Percentiles rank a stretch among this genome's conserved stretches.
Evolutionary conservation across 116 monocot species (phyloP).

Genomic region (Dioscorea cayenensis): DNA sequence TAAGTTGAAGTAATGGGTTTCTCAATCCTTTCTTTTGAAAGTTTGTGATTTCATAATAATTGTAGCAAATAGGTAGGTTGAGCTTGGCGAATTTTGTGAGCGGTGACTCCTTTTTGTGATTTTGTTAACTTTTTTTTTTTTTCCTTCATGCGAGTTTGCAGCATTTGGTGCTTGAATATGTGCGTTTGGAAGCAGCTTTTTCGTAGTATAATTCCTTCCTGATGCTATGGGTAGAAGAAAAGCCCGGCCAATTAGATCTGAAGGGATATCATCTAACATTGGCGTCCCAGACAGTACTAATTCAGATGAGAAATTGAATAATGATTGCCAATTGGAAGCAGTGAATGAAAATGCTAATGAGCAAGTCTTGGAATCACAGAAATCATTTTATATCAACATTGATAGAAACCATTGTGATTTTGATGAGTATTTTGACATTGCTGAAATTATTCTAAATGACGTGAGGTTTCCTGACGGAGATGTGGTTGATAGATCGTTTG

Average conservation of each 20-base stretch:
- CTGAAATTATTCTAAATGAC: constrained; percentile 60
- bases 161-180: background rate
- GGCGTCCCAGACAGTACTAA: constrained; percentile 3
- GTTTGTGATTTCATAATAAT: no score
- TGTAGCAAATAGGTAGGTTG: no score
- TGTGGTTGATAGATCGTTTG: constrained; percentile 17
- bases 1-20: no score
- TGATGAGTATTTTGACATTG: constrained; percentile 62
- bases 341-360: constrained; percentile 10
- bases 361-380: constrained; percentile 9
- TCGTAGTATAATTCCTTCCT: constrained; percentile 2
- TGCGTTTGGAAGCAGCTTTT: background rate
- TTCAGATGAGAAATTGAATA: constrained; percentile 2
- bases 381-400: constrained; percentile 49
- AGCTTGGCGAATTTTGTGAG: no score
- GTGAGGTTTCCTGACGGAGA: constrained; percentile 36
- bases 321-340: constrained; percentile 1
- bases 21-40: no score
- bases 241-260: constrained; percentile 56
- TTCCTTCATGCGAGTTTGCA: background rate
- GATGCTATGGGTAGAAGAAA: constrained; percentile 72
- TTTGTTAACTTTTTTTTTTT: background rate
- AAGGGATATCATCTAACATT: constrained; percentile 19
- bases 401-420: constrained; percentile 30
- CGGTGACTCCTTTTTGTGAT: background rate